A percentile compares a stretch with the other conserved stretches of the same genome.
Conservation (phyloP, 2,329 filamentous ascomycete genomes). For the Cytospora paraplurivora region DNA sequence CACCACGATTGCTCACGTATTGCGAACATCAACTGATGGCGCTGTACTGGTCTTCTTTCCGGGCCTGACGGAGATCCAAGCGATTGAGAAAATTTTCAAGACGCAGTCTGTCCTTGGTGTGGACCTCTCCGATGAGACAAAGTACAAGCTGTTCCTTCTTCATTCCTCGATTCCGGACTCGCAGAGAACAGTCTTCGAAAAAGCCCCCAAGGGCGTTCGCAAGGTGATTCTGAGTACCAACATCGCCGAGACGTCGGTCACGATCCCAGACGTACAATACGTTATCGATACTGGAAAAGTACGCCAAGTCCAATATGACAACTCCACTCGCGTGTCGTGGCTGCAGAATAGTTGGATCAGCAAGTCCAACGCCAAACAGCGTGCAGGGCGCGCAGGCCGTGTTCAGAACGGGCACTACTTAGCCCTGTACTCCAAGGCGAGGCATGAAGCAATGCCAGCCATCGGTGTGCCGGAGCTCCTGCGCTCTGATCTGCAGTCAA, state of each 20-base stretch:
- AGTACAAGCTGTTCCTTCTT: slow-evolving; percentile 47
- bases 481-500: slow-evolving; percentile 46
- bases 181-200: slow-evolving; percentile 46
- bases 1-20: slow-evolving; percentile 49
- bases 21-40: slow-evolving; percentile 44
- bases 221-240: slow-evolving; percentile 54
- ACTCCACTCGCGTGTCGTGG: slow-evolving; percentile 40
- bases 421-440: slow-evolving; percentile 44
- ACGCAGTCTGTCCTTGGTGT: slow-evolving; percentile 39
- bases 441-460: slow-evolving; percentile 34
- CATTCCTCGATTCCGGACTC: slow-evolving; percentile 48
- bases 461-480: slow-evolving; percentile 44
- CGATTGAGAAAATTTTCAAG: slow-evolving; percentile 40
- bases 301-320: slow-evolving; percentile 44
- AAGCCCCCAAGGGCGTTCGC: slow-evolving; percentile 43
- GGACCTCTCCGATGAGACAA: slow-evolving; percentile 43
- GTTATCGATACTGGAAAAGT: slow-evolving; percentile 50
- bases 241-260: slow-evolving; percentile 54
- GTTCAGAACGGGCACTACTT: slow-evolving; percentile 52
- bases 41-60: slow-evolving; percentile 53
- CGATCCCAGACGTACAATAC: slow-evolving; percentile 52
- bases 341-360: slow-evolving; percentile 49
- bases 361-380: slow-evolving; percentile 49
- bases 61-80: slow-evolving; percentile 33
- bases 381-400: slow-evolving; percentile 52